Evolutionary conservation across 495 filamentous ascomycete genomes (phyloP).

Genomic region (Penicillium taxi): DNA sequence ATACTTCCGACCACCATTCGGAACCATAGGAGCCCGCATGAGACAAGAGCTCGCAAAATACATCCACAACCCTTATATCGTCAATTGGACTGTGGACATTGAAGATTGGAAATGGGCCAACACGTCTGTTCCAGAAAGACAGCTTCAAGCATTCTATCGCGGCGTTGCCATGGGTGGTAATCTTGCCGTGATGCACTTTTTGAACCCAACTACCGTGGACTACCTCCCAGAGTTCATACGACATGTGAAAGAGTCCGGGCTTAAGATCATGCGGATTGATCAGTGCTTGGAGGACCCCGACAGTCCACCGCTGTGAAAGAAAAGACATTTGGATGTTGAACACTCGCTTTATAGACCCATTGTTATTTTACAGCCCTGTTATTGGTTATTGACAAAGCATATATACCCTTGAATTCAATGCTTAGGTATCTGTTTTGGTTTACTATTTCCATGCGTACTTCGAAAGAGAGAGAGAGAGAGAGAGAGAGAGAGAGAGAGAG

Average conservation of each 20-base stretch:
- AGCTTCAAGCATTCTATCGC: conserved; percentile 65
- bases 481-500: too few species aligned
- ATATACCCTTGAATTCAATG: too few species aligned
- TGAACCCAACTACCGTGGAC: conserved; percentile 58
- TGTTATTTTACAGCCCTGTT: conserved; percentile 2
- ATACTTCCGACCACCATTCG: conserved; percentile 74
- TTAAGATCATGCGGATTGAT: conserved; percentile 68
- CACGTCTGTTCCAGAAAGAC: conserved; percentile 57
- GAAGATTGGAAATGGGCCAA: conserved; percentile 73
- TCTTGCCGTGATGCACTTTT: conserved; percentile 70
- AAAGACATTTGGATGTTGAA: background rate
- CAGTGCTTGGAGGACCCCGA: conserved; percentile 68
- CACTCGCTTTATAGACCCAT: background rate
- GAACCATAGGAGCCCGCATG: conserved; percentile 64
- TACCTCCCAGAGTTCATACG: conserved; percentile 63
- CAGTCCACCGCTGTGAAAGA: conserved; percentile 46
- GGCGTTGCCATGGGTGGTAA: conserved; percentile 60
- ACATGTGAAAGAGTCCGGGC: conserved; percentile 57
- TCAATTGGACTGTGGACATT: conserved; percentile 70
- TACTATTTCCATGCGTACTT: too few species aligned
- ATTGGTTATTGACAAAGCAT: too few species aligned
- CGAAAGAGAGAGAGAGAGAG: too few species aligned
- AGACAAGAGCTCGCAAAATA: conserved; percentile 52
- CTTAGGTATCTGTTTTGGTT: too few species aligned
- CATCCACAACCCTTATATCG: conserved; percentile 48